phyloP scores from a whole-genome alignment of 768 basidiomycete genomes.

The Omphalotus guepiniiformis region DNA sequence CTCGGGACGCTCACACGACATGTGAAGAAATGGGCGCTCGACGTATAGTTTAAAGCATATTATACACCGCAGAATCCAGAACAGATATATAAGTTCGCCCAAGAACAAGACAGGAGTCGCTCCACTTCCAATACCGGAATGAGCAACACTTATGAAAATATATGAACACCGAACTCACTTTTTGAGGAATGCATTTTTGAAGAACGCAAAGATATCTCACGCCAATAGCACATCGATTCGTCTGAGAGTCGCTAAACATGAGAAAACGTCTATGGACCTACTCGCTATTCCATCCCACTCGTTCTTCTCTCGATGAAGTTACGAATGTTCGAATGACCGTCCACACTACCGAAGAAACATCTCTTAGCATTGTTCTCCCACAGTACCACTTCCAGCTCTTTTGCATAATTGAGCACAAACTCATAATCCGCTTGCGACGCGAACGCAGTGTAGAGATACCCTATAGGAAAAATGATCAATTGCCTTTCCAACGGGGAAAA shows the following conservation, averaged over 20 bases:
- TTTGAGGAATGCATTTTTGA: too few relatives aligned
- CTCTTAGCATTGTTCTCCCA: conserved; percentile 76
- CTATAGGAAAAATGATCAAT: conserved; percentile 33
- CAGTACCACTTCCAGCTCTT: conserved; percentile 72
- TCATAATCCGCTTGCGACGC: conserved; percentile 85
- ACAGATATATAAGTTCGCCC: neutral
- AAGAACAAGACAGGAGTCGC: neutral
- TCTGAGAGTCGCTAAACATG: too few relatives aligned
- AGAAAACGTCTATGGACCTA: too few relatives aligned
- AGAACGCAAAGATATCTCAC: too few relatives aligned
- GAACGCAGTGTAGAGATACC: conserved; percentile 87
- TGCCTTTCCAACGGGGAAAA: conserved; percentile 18
- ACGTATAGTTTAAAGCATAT: neutral
- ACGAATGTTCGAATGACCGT: conserved; percentile 74
- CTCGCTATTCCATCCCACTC: neutral
- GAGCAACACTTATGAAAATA: too few relatives aligned
- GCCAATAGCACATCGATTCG: too few relatives aligned
- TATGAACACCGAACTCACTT: too few relatives aligned
- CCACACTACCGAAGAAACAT: conserved; percentile 79
- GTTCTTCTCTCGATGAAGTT: conserved; percentile 74
- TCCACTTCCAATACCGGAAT: neutral
- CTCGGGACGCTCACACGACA: too few relatives aligned
- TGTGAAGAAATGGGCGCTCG: too few relatives aligned
- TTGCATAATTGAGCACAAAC: conserved; percentile 81
- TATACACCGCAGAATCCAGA: conserved; percentile 3